Evolutionary conservation across 1,284 basidiomycete genomes (phyloP).

Genomic region (Cutaneotrichosporon sp.): DNA sequence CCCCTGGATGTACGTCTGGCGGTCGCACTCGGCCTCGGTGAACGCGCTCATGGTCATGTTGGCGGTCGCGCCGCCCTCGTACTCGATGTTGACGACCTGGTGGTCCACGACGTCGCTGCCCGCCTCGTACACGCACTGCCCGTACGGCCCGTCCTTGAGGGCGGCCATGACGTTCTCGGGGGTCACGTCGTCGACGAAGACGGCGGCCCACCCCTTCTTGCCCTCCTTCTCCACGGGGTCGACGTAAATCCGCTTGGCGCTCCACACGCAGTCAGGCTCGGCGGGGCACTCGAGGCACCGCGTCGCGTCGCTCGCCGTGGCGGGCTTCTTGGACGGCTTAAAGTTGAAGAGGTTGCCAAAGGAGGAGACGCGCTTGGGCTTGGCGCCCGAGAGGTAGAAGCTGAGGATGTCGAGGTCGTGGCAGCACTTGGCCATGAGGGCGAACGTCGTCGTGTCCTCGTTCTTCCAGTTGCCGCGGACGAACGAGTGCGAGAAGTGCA

Average conservation of each 20-base stretch:
- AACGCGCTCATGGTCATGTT: constrained; percentile 71
- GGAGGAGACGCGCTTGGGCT: constrained; percentile 69
- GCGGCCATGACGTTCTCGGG: constrained; percentile 72
- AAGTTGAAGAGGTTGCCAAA: constrained; percentile 83
- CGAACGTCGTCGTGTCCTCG: constrained; percentile 70
- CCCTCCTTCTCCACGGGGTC: constrained; percentile 9
- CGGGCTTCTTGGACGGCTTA: constrained; percentile 68
- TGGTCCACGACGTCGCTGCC: constrained; percentile 79
- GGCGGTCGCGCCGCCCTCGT: constrained; percentile 70
- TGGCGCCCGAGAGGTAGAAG: constrained; percentile 60
- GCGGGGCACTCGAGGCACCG: constrained; percentile 72
- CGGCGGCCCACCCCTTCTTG: constrained; percentile 28
- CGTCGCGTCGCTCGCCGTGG: constrained; percentile 64
- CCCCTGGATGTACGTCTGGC: constrained; percentile 75
- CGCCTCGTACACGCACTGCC: constrained; percentile 77
- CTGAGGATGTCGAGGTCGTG: constrained; percentile 82
- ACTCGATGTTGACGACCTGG: constrained; percentile 81
- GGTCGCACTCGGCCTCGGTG: constrained; percentile 63
- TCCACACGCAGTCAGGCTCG: constrained; percentile 74
- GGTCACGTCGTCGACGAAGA: constrained; percentile 65
- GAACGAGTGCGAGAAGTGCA: constrained; percentile 65
- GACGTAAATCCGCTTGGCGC: constrained; percentile 66
- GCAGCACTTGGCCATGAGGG: constrained; percentile 83
- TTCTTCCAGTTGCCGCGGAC: constrained; percentile 75
- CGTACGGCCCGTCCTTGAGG: constrained; percentile 68